Conservation (phyloP, 495 filamentous ascomycete species). For the Xylaria acuta region DNA sequence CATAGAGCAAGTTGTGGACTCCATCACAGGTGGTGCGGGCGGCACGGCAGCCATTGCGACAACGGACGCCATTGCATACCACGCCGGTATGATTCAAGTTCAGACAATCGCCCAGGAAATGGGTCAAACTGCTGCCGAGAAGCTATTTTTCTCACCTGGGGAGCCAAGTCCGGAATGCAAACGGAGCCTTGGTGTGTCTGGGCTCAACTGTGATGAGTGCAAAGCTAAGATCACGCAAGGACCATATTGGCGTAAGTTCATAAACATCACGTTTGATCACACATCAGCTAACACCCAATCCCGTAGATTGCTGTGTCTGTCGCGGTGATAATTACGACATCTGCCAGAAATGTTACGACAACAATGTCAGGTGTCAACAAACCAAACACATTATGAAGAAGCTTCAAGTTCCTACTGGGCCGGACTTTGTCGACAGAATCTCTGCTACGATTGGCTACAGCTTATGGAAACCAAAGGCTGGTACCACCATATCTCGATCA, state of each 20-base stretch:
- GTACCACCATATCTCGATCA: not conserved
- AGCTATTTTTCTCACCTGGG: not conserved
- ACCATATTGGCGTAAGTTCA: not conserved
- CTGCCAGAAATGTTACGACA: not conserved
- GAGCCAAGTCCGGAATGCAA: slow-evolving; percentile 7
- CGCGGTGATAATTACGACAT: not conserved
- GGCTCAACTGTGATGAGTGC: not conserved
- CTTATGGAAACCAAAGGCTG: not conserved
- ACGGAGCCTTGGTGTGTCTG: not conserved
- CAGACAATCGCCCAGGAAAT: slow-evolving; percentile 17
- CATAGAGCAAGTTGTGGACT: slow-evolving; percentile 18
- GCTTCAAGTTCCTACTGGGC: not conserved
- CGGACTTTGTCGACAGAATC: not conserved
- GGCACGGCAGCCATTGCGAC: not conserved
- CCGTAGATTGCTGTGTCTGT: not conserved
- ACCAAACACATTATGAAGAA: not conserved
- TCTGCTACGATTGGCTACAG: not conserved
- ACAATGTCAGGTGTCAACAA: not conserved
- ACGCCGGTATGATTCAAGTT: slow-evolving; percentile 27
- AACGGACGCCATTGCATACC: slow-evolving; percentile 16
- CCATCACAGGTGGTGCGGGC: slow-evolving; percentile 4
- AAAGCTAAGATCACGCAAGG: not conserved
- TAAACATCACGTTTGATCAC: not conserved
- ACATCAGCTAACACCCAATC: not conserved
- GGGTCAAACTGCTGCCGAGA: not conserved